phyloP scores from a whole-genome alignment of 495 filamentous ascomycete genomes.

The Penicillium dipodomyicola region DNA sequence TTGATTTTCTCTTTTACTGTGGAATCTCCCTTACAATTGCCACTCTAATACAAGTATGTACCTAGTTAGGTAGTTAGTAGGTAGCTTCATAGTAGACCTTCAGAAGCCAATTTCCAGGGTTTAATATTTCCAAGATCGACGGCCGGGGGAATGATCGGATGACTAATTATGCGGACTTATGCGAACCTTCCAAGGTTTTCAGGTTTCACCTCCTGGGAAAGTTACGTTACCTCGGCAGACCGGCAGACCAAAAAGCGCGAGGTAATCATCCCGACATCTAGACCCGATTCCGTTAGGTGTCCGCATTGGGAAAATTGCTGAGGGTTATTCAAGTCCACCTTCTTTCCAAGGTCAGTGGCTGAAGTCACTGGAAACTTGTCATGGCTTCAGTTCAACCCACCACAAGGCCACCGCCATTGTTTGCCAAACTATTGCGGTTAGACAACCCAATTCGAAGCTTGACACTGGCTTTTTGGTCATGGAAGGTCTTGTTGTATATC shows the following conservation, averaged over 20 bases:
- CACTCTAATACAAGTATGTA: too few species aligned
- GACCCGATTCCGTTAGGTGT: background rate
- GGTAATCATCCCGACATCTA: constrained; percentile 1
- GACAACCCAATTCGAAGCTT: constrained; percentile 38
- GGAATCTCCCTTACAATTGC: too few species aligned
- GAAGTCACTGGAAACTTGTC: background rate
- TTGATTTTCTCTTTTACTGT: too few species aligned
- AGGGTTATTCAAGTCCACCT: background rate
- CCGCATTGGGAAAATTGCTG: constrained; percentile 7
- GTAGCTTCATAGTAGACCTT: too few species aligned
- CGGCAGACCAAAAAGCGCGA: background rate
- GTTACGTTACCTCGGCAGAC: background rate
- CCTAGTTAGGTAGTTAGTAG: too few species aligned
- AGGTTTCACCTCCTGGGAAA: background rate
- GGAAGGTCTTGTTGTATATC: constrained; percentile 71
- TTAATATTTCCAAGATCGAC: too few species aligned
- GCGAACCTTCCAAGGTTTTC: background rate
- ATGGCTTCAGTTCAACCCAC: constrained; percentile 18
- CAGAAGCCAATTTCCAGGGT: too few species aligned
- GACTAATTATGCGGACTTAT: constrained; percentile 20
- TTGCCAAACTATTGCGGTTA: constrained; percentile 30
- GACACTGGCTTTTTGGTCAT: constrained; percentile 46
- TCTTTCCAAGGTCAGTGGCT: background rate
- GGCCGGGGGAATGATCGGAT: background rate
- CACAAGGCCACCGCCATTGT: constrained; percentile 9